Evolutionary conservation across 805 yeast species (phyloP), one percentile per base, ranked within the genome.

Genomic region (Peterozyma xylosa): DNA sequence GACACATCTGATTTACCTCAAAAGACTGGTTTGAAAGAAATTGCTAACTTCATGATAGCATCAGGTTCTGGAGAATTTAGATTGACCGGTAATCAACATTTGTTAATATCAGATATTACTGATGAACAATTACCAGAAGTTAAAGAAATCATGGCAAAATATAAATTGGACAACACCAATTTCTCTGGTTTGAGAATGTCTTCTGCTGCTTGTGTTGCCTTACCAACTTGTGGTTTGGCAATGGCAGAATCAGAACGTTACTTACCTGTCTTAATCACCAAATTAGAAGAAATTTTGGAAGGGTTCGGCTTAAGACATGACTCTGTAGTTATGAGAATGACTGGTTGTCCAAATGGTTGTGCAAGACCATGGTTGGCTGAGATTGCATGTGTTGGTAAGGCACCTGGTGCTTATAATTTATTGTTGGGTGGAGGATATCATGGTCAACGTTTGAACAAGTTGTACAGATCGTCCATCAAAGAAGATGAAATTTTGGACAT

Each of bases 321-420:
- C 65, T 82, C 96, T 7, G 76, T 91, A 52, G 96, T 89, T 18
- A 85, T 91, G 95, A 80, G 98, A 71, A 90, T 91, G 97, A 91
- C 97, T 30, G 98, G 98, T 45, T 91, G 98, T 74, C 97, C 97
- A 44, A 91, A 91, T 63, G 98, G 98, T 53, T 91, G 98, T 72
- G 93, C 98, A 18, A 81, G 98, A 64, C 98, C 98, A 29, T 91
- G 97, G 97, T 68, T 91, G 42, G 98, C 97, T 4, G 98, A 91
- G 64, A 80, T 91, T 46, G 98, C 97, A 0, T 73, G 89, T 47
- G 95, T 91, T 46, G 98, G 98, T 63, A 91, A 91, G 63, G 96
- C 98, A 0, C 80, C 75, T 50, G 96, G 95, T 42, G 89, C 95
- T 14, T 91, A 91, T 67, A 91, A 91, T 66, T 74, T 91, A 66